Conservation (phyloP, 2,329 filamentous ascomycete genomes). For the Amphichorda felina region DNA sequence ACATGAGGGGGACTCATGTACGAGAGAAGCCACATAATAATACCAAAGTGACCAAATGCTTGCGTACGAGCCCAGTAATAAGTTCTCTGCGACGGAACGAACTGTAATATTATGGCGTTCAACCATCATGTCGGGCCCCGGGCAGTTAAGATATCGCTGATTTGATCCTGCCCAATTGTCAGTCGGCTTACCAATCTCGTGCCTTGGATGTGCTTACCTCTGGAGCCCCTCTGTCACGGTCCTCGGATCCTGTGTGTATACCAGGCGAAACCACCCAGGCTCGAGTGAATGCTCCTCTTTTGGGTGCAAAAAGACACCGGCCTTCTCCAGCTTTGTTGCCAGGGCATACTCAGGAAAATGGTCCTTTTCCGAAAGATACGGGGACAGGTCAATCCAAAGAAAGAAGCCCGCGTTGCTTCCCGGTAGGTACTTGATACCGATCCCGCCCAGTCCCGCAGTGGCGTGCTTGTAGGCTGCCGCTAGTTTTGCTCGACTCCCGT, state of each 20-base stretch:
- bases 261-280: constrained; percentile 40
- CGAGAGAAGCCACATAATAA: too few species aligned
- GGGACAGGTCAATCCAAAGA: constrained; percentile 38
- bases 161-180: neutral
- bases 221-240: constrained; percentile 23
- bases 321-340: constrained; percentile 26
- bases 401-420: constrained; percentile 46
- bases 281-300: constrained; percentile 31
- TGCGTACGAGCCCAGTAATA: too few species aligned
- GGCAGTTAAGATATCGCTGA: neutral
- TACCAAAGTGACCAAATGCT: too few species aligned
- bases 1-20: too few species aligned
- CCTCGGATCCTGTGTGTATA: constrained; percentile 30
- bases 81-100: too few species aligned
- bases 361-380: constrained; percentile 22
- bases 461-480: constrained; percentile 25
- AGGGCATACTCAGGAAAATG: constrained; percentile 29
- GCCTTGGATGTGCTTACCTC: constrained; percentile 12
- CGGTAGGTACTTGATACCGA: constrained; percentile 29
- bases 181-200: neutral
- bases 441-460: constrained; percentile 20
- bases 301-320: constrained; percentile 37
- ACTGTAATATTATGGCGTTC: too few species aligned
- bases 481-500: constrained; percentile 23
- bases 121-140: neutral